These are phyloP conservation scores for Blastomyces percursus DNA, from an alignment of 2,329 filamentous ascomycete species.

Conservation along the genomic window DNA sequence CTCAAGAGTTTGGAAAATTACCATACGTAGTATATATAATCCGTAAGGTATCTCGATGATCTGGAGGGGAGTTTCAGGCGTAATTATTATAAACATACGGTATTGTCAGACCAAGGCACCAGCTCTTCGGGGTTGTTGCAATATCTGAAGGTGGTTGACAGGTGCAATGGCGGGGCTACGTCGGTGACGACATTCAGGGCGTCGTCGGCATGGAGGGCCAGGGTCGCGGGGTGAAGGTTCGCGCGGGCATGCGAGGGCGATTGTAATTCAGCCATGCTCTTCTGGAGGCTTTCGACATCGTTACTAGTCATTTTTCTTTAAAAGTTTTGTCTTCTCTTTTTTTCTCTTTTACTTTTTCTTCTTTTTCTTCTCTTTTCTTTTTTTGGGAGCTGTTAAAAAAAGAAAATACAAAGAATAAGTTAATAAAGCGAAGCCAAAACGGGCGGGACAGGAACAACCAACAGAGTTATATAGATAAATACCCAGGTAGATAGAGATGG, in stretches of 20 bases:
- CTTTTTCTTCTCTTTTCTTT: too few species aligned
- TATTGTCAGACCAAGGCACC: conserved; percentile 39
- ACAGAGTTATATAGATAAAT: too few species aligned
- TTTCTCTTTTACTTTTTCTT: too few species aligned
- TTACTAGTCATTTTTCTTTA: background rate
- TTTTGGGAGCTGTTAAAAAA: too few species aligned
- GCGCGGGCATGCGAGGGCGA: conserved; percentile 13
- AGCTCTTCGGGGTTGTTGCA: conserved; percentile 57
- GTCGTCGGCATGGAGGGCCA: conserved; percentile 74
- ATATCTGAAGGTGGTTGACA: conserved; percentile 87
- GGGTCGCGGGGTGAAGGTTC: conserved; percentile 45
- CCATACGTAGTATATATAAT: background rate
- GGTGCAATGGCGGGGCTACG: conserved; percentile 79
- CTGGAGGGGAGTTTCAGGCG: background rate
- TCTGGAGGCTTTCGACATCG: background rate
- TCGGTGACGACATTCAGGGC: conserved; percentile 61
- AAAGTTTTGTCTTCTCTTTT: too few species aligned
- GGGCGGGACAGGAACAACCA: too few species aligned
- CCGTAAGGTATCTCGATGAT: background rate
- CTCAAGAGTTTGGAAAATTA: too few species aligned
- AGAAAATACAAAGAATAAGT: too few species aligned
- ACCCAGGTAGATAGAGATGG: too few species aligned
- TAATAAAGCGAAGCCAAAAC: too few species aligned
- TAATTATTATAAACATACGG: conserved; percentile 38
- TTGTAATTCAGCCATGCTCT: conserved; percentile 5